These are phyloP conservation scores for Holtermanniella nyarrowii DNA, from an alignment of 768 basidiomycete genomes.

Conservation along the genomic window DNA sequence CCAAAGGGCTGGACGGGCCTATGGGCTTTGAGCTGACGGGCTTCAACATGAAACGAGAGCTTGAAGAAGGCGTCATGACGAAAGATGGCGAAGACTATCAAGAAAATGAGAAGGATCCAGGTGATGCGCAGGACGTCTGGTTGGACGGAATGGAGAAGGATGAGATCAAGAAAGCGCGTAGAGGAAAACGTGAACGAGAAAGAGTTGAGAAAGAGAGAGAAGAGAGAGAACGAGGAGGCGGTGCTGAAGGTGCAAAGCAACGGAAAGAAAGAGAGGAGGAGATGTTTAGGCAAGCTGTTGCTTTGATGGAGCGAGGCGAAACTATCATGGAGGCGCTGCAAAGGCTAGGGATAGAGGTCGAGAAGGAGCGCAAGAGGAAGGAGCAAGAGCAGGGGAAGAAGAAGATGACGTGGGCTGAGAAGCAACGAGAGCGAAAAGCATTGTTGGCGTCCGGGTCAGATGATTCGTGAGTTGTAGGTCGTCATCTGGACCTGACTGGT, in stretches of 20 bases:
- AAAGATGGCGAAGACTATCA: slow-evolving; percentile 68
- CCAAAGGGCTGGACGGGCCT: slow-evolving; percentile 28
- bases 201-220: slow-evolving; percentile 59
- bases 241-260: slow-evolving; percentile 8
- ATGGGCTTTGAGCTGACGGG: slow-evolving; percentile 92
- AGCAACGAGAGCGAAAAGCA: slow-evolving; percentile 38
- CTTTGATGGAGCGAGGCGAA: slow-evolving; percentile 76
- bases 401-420: slow-evolving; percentile 42
- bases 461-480: slow-evolving; percentile 14
- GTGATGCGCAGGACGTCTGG: slow-evolving; percentile 89
- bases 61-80: slow-evolving; percentile 95
- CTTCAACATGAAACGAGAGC: slow-evolving; percentile 99
- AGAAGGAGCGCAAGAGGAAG: slow-evolving; percentile 27
- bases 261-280: slow-evolving; percentile 23
- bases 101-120: slow-evolving; percentile 74
- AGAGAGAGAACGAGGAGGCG: slow-evolving; percentile 55
- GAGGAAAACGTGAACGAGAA: slow-evolving; percentile 61
- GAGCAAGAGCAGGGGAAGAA: slow-evolving; percentile 17
- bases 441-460: slow-evolving; percentile 17
- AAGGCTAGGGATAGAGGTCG: slow-evolving; percentile 54
- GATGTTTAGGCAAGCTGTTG: slow-evolving; percentile 48
- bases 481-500: background rate
- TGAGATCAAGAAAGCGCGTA: slow-evolving; percentile 71
- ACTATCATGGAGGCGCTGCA: slow-evolving; percentile 81
- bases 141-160: slow-evolving; percentile 75